These are phyloP conservation scores for Dactylellina sp. DNA, from an alignment of 2,329 filamentous ascomycete genomes.

Conservation along the genomic window DNA sequence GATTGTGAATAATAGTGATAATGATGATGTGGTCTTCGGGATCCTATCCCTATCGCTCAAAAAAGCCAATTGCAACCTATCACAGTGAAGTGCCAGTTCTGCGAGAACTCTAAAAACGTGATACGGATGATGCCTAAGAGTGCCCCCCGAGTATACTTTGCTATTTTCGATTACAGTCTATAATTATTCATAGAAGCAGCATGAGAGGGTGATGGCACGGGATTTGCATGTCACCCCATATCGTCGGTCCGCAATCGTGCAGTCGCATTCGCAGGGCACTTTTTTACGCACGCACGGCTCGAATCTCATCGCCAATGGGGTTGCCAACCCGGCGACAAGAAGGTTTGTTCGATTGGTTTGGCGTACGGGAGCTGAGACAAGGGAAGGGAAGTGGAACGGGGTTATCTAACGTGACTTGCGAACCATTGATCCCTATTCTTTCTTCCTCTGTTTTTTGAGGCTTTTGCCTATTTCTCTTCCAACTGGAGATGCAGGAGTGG, in stretches of 20 bases:
- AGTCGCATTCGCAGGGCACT: conserved; percentile 9
- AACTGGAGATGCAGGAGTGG: neutral
- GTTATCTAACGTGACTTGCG: conserved; percentile 38
- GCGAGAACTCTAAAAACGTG: too few relatives aligned
- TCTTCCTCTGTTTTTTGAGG: neutral
- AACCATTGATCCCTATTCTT: neutral
- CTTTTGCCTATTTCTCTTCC: neutral
- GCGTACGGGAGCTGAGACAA: conserved; percentile 35
- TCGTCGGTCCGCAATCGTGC: conserved; percentile 30
- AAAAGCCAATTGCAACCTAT: too few relatives aligned
- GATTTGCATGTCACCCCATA: conserved; percentile 23
- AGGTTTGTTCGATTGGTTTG: conserved; percentile 28
- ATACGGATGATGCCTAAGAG: too few relatives aligned
- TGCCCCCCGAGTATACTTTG: neutral
- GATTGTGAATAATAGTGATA: too few relatives aligned
- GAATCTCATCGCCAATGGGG: conserved; percentile 14
- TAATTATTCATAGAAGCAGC: conserved; percentile 22
- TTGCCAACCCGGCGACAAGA: neutral
- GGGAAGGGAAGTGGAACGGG: conserved; percentile 16
- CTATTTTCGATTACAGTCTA: conserved; percentile 11
- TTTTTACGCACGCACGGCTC: conserved; percentile 1
- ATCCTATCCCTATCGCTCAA: too few relatives aligned
- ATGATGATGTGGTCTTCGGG: conserved; percentile 2
- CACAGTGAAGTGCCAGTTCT: too few relatives aligned
- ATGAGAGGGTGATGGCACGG: conserved; percentile 3